Evolutionary conservation across 305 asterid species (phyloP).

Genomic region (Coffea humblotiana): DNA sequence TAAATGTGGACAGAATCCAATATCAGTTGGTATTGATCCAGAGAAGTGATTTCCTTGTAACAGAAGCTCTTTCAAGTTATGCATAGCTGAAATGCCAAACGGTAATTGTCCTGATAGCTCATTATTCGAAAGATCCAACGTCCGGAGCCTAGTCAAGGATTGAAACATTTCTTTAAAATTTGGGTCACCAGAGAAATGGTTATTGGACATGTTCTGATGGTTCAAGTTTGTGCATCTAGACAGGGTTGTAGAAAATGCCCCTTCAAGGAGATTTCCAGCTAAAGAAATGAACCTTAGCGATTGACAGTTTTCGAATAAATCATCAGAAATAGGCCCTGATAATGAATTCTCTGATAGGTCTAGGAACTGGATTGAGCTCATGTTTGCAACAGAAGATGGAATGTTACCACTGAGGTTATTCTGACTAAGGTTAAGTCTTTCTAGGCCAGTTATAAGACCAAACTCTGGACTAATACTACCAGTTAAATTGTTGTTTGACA

Average conservation of each 20-base stretch:
- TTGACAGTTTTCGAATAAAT: conserved; percentile 34
- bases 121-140: conserved; percentile 73
- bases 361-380: conserved; percentile 60
- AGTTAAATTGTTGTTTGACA: conserved; percentile 66
- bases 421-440: conserved; percentile 58
- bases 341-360: conserved; percentile 64
- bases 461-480: conserved; percentile 54
- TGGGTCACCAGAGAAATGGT: conserved; percentile 68
- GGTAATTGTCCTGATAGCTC: conserved; percentile 58
- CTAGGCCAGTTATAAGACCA: conserved; percentile 42
- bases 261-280: conserved; percentile 58
- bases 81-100: conserved; percentile 47
- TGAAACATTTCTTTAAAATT: conserved; percentile 42
- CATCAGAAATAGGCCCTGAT: conserved; percentile 58
- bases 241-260: conserved; percentile 51
- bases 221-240: conserved; percentile 48
- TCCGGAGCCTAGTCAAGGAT: conserved; percentile 61
- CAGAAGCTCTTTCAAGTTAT: conserved; percentile 61
- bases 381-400: conserved; percentile 41
- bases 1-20: conserved; percentile 75
- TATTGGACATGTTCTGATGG: conserved; percentile 63
- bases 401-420: conserved; percentile 55
- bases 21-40: conserved; percentile 61
- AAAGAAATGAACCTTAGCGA: conserved; percentile 63
- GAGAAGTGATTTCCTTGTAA: conserved; percentile 61